A percentile compares a stretch with the other conserved stretches of the same genome.
These are phyloP conservation scores for Mucor circinelloides DNA, from an alignment of 371 early-diverging fungal species.

Conservation along the genomic window DNA sequence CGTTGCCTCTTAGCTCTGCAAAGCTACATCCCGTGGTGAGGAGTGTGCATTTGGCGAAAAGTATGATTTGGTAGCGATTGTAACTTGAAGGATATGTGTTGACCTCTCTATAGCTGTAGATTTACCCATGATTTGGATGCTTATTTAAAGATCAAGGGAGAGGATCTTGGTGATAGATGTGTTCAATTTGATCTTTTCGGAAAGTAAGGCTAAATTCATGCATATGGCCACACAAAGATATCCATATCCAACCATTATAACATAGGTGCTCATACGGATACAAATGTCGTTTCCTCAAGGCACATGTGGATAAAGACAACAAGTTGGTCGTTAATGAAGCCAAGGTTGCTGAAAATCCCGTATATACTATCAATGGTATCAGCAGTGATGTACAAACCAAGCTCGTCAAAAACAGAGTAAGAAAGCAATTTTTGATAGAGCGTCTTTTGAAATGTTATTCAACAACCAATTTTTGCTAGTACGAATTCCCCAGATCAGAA, in stretches of 20 bases:
- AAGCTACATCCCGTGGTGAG: slow-evolving; percentile 46
- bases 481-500: slow-evolving; percentile 49
- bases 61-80: slow-evolving; percentile 23
- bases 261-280: slow-evolving; percentile 62
- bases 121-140: slow-evolving; percentile 68
- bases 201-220: slow-evolving; percentile 49
- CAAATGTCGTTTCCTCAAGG: slow-evolving; percentile 77
- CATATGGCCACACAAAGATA: neutral
- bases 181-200: slow-evolving; percentile 74
- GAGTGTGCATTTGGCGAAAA: slow-evolving; percentile 56
- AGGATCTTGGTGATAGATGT: slow-evolving; percentile 81
- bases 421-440: neutral
- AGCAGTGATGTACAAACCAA: slow-evolving; percentile 48
- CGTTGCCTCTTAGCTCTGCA: slow-evolving; percentile 48
- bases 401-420: slow-evolving; percentile 39
- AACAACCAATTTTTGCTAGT: slow-evolving; percentile 22
- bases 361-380: slow-evolving; percentile 46
- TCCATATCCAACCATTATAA: neutral
- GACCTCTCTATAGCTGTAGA: slow-evolving; percentile 51
- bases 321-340: slow-evolving; percentile 57
- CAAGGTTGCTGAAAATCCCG: slow-evolving; percentile 37
- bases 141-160: slow-evolving; percentile 63
- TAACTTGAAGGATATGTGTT: neutral
- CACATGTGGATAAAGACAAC: slow-evolving; percentile 65
- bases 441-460: neutral